Evolutionary conservation across 2,329 filamentous ascomycete species (phyloP).

Genomic region (Gyromitra esculenta): DNA sequence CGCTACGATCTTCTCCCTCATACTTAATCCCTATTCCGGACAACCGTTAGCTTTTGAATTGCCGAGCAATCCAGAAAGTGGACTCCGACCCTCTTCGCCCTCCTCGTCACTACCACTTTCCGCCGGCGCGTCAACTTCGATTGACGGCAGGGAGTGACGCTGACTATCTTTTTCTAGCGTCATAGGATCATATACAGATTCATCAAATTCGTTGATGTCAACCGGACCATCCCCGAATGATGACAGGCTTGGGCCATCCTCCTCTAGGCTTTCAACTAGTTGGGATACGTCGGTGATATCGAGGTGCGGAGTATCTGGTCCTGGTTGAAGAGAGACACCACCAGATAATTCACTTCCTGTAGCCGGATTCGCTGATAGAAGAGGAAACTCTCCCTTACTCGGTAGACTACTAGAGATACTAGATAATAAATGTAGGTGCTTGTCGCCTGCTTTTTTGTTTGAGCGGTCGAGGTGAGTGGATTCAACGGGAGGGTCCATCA

Average conservation of each 20-base stretch:
- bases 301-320: not conserved
- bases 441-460: slow-evolving; percentile 10
- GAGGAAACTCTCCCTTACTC: slow-evolving; percentile 16
- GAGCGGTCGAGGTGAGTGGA: not conserved
- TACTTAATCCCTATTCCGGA: slow-evolving; percentile 48
- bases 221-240: slow-evolving; percentile 31
- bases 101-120: slow-evolving; percentile 6
- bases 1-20: slow-evolving; percentile 19
- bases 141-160: slow-evolving; percentile 4
- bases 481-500: slow-evolving; percentile 6
- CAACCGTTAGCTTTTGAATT: slow-evolving; percentile 52
- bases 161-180: not conserved
- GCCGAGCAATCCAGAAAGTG: slow-evolving; percentile 52
- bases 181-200: slow-evolving; percentile 10
- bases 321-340: slow-evolving; percentile 23
- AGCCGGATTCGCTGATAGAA: slow-evolving; percentile 22
- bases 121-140: slow-evolving; percentile 1
- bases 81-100: slow-evolving; percentile 50
- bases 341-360: slow-evolving; percentile 20
- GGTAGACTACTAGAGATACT: not conserved
- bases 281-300: not conserved
- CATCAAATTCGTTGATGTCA: slow-evolving; percentile 15
- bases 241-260: slow-evolving; percentile 25
- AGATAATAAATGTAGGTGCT: slow-evolving; percentile 20
- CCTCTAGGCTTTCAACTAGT: not conserved